A percentile compares a stretch with the other conserved stretches of the same genome.
These are phyloP conservation scores for Aspergillus sclerotialis DNA, from an alignment of 2,329 filamentous ascomycete genomes.

Conservation along the genomic window DNA sequence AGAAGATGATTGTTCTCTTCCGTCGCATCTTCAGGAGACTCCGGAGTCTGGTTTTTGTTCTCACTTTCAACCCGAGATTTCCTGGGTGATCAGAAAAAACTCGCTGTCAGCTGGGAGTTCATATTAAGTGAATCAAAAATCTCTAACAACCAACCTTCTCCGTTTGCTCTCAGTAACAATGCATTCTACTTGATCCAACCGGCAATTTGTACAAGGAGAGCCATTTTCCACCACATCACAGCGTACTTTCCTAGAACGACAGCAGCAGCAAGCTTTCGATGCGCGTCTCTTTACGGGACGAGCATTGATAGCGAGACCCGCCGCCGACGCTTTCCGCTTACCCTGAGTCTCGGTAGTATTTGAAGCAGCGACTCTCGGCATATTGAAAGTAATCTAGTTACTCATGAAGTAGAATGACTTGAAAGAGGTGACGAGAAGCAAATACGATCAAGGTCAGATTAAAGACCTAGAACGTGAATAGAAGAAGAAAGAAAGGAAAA, in stretches of 20 bases:
- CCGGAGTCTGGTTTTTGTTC: constrained; percentile 22
- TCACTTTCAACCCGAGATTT: constrained; percentile 36
- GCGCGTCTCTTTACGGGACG: constrained; percentile 72
- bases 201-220: constrained; percentile 80
- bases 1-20: constrained; percentile 26
- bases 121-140: background rate
- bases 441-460: too few relatives aligned
- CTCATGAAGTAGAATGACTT: background rate
- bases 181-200: constrained; percentile 47
- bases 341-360: constrained; percentile 23
- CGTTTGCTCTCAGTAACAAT: constrained; percentile 73
- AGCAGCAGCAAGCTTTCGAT: constrained; percentile 85
- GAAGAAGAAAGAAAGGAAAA: constrained; percentile 2
- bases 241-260: constrained; percentile 80
- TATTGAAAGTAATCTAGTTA: constrained; percentile 9
- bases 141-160: constrained; percentile 45
- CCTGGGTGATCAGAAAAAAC: constrained; percentile 19
- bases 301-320: constrained; percentile 47
- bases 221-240: constrained; percentile 88
- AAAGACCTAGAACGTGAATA: constrained; percentile 1
- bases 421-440: background rate
- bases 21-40: constrained; percentile 27
- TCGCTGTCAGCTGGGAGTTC: background rate
- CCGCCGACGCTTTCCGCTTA: constrained; percentile 53
- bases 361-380: constrained; percentile 6